These are phyloP conservation scores for Phytophthora hibernalis DNA, from an alignment of 352 stramenopile species.

Conservation along the genomic window DNA sequence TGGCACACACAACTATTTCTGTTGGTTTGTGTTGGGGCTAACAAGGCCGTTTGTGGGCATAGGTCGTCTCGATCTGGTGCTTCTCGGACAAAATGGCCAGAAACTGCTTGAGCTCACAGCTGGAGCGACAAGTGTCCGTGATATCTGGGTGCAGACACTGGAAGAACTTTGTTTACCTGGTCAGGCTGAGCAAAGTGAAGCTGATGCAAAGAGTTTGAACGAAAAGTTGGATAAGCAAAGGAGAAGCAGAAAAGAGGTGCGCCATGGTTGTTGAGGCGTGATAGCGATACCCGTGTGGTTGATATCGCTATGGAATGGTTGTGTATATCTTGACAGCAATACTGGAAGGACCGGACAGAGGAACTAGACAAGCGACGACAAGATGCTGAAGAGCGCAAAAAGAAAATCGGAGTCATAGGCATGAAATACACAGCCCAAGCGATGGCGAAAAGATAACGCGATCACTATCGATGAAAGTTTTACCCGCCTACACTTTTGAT, in stretches of 20 bases:
- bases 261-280: background rate
- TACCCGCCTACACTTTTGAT: background rate
- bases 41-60: conserved; percentile 1
- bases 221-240: conserved; percentile 63
- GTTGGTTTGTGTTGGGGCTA: background rate
- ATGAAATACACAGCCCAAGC: conserved; percentile 79
- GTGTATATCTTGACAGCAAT: conserved; percentile 42
- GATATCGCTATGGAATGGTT: background rate
- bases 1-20: background rate
- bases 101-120: conserved; percentile 74
- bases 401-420: conserved; percentile 68
- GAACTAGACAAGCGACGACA: conserved; percentile 66
- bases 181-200: conserved; percentile 33
- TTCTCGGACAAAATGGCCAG: conserved; percentile 60
- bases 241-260: conserved; percentile 71
- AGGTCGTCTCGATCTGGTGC: conserved; percentile 54
- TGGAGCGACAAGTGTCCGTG: conserved; percentile 43
- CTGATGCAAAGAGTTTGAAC: conserved; percentile 50
- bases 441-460: conserved; percentile 44
- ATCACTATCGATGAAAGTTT: background rate
- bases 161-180: conserved; percentile 57
- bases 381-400: conserved; percentile 80
- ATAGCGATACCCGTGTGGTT: background rate
- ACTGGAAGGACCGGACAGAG: conserved; percentile 73
- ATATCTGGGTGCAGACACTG: conserved; percentile 76